Percentiles rank a stretch among this genome's conserved stretches.
phyloP scores from a whole-genome alignment of 768 basidiomycete species.

The Podaxis sp. region DNA sequence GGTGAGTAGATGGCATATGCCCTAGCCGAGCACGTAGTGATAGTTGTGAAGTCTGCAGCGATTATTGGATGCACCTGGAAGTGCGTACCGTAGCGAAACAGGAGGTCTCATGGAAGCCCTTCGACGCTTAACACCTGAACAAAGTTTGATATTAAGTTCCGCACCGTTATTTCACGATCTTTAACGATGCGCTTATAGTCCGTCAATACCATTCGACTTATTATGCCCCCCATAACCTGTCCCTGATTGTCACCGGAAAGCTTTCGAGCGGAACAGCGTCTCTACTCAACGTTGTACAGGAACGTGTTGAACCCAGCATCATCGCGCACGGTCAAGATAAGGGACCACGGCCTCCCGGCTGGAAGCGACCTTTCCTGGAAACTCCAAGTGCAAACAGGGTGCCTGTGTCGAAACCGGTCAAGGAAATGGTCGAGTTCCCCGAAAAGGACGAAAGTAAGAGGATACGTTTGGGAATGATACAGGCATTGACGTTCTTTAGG shows the following conservation, averaged over 20 bases:
- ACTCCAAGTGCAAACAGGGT: constrained; percentile 66
- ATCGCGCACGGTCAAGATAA: constrained; percentile 68
- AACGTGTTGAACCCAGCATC: constrained; percentile 78
- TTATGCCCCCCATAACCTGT: constrained; percentile 93
- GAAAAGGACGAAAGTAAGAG: constrained; percentile 85
- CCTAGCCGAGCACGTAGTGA: neutral
- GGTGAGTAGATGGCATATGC: constrained; percentile 42
- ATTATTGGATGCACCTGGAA: constrained; percentile 72
- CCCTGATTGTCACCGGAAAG: constrained; percentile 85
- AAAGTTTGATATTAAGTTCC: constrained; percentile 51
- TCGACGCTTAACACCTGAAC: constrained; percentile 77
- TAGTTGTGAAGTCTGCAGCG: constrained; percentile 60
- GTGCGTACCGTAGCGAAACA: constrained; percentile 94
- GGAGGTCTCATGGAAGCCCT: constrained; percentile 94
- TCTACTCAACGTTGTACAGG: constrained; percentile 77
- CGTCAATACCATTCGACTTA: constrained; percentile 83
- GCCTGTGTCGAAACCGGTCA: constrained; percentile 45
- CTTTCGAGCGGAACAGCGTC: constrained; percentile 71
- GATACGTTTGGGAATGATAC: neutral
- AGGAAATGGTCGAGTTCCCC: constrained; percentile 83
- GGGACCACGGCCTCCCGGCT: constrained; percentile 69
- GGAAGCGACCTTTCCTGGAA: constrained; percentile 95
- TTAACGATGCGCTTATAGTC: constrained; percentile 44
- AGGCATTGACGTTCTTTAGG: constrained; percentile 22
- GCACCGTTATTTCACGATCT: neutral